Evolutionary conservation across 441 rosid species (phyloP), one percentile per base, ranked within the genome.

Genomic region (Gossypium lobatum): DNA sequence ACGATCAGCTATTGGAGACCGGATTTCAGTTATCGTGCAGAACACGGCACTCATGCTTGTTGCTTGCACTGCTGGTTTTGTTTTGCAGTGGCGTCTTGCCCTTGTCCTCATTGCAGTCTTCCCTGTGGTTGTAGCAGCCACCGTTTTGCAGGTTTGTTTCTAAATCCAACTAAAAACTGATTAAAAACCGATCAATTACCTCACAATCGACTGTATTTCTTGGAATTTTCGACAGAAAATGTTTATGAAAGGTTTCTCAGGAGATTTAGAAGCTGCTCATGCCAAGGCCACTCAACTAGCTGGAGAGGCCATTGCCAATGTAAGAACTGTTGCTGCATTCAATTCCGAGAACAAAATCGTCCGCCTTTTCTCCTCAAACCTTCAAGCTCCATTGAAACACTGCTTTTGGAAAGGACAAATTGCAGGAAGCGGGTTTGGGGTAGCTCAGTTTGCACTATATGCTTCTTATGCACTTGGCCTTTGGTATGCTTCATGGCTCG

Each of bases 401-500:
- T 93, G 98, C 83, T 96, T 96, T 79, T 92, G 98, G 97, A 93
- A 93, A 80, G 99, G 99, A 31, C 98, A 96, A 81, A 92, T 96
- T 16, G 98, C 98, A 8, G 99, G 99, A 77, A 92, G 94, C 63
- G 98, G 97, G 18, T 96, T 81, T 28, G 99, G 99, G 23, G 84
- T 96, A 16, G 97, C 99, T 75, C 99, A 96, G 77, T 96, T 96
- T 75, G 75, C 84, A 68, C 94, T 96, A 21, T 96, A 93, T 69
- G 97, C 97, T 65, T 91, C 99, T 26, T 96, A 96, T 75, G 97
- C 98, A 77, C 96, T 96, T 2, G 98, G 98, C 31, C 89, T 96
- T 59, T 96, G 99, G 99, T 96, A 91, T 70, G 98, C 97, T 26
- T 93, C 98, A 3, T 96, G 98, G 99, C 99, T 96, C 34, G 99